These are phyloP conservation scores for Zoysia pacifica DNA, from an alignment of 176 grass and related monocot species.

Conservation along the genomic window DNA sequence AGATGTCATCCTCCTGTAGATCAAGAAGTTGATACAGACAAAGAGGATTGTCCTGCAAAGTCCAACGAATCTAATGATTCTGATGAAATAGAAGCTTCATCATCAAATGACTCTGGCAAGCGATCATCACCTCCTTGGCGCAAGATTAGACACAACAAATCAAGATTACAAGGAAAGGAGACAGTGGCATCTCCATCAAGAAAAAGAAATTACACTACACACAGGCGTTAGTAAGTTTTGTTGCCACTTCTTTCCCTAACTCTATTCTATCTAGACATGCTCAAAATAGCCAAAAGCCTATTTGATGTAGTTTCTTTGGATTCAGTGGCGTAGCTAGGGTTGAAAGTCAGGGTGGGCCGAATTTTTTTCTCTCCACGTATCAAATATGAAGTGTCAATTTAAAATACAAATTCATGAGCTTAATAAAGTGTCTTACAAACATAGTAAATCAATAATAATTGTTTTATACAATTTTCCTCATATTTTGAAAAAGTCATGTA, in stretches of 20 bases:
- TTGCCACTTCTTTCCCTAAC: slow-evolving; percentile 1
- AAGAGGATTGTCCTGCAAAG: slow-evolving; percentile 19
- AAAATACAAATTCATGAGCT: too few relatives aligned
- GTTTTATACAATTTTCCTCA: too few relatives aligned
- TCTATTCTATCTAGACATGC: not conserved
- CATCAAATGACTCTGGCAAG: slow-evolving; percentile 37
- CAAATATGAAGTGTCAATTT: too few relatives aligned
- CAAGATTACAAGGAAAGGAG: slow-evolving; percentile 26
- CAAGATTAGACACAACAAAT: slow-evolving; percentile 16
- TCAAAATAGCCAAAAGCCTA: slow-evolving; percentile 2
- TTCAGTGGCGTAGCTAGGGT: too few relatives aligned
- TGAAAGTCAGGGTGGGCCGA: too few relatives aligned
- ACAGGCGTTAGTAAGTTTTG: slow-evolving; percentile 39
- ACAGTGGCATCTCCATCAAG: slow-evolving; percentile 24
- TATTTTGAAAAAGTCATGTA: too few relatives aligned
- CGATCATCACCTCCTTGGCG: slow-evolving; percentile 31
- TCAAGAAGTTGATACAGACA: slow-evolving; percentile 24
- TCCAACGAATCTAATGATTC: slow-evolving; percentile 19
- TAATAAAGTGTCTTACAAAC: too few relatives aligned
- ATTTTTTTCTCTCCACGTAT: too few relatives aligned
- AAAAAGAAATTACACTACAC: slow-evolving; percentile 18
- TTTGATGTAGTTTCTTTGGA: not conserved
- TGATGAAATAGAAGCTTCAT: slow-evolving; percentile 39
- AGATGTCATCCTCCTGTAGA: slow-evolving; percentile 19
- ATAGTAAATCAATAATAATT: too few relatives aligned